These are phyloP conservation scores for Emydomyces testavorans DNA, from an alignment of 2,329 filamentous ascomycete species.

Conservation along the genomic window DNA sequence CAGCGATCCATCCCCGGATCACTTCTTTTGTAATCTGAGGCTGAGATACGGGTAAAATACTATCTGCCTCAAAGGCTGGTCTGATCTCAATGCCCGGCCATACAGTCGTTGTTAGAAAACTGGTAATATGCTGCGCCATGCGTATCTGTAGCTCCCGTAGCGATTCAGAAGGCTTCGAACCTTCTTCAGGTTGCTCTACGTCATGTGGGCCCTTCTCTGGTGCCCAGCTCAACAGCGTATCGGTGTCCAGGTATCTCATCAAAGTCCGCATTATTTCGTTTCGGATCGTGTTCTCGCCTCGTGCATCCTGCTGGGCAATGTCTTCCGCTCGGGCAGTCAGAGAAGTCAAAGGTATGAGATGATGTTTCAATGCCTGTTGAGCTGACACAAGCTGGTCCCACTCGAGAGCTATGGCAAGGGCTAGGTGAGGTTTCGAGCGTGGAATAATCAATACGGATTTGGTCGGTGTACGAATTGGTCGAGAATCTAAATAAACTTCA, in stretches of 20 bases:
- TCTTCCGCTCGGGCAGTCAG: slow-evolving; percentile 74
- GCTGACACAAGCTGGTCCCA: slow-evolving; percentile 79
- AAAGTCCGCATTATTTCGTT: slow-evolving; percentile 54
- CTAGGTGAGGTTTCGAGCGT: slow-evolving; percentile 63
- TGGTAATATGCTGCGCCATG: slow-evolving; percentile 58
- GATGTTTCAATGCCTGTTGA: slow-evolving; percentile 71
- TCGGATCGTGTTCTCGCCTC: slow-evolving; percentile 44
- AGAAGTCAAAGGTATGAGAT: slow-evolving; percentile 83
- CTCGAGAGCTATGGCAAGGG: slow-evolving; percentile 75
- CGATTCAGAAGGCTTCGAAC: slow-evolving; percentile 33
- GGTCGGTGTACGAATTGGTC: slow-evolving; percentile 63
- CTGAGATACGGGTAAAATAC: slow-evolving; percentile 66
- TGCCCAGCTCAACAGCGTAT: slow-evolving; percentile 86
- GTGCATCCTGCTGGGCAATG: slow-evolving; percentile 56
- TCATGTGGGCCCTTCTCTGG: slow-evolving; percentile 45
- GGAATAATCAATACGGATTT: slow-evolving; percentile 67
- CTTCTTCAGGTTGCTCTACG: slow-evolving; percentile 33
- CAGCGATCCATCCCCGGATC: slow-evolving; percentile 63
- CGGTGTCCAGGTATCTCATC: slow-evolving; percentile 81
- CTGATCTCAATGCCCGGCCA: slow-evolving; percentile 74
- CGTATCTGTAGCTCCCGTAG: slow-evolving; percentile 62
- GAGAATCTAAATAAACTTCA: slow-evolving; percentile 62
- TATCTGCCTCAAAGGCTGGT: slow-evolving; percentile 67
- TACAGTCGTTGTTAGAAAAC: slow-evolving; percentile 57
- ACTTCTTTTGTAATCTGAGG: slow-evolving; percentile 62